Evolutionary conservation across 805 yeast genomes (phyloP).

Genomic region (Candida morakotiae): DNA sequence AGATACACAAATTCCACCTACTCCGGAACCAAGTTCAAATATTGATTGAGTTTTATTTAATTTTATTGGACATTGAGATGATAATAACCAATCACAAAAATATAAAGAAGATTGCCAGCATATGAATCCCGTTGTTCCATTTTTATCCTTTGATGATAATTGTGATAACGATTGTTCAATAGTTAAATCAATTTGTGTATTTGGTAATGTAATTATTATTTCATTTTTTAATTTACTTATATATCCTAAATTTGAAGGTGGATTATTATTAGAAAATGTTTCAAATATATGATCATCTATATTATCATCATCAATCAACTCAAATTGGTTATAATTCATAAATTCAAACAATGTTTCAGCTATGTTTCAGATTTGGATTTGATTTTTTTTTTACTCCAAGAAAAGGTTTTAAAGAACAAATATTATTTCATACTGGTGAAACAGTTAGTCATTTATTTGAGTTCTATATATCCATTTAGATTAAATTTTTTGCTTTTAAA

Average conservation of each 20-base stretch:
- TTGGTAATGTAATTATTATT: constrained; percentile 19
- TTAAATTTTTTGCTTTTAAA: constrained; percentile 67
- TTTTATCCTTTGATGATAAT: constrained; percentile 26
- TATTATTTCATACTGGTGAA: too few relatives aligned
- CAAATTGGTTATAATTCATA: constrained; percentile 11
- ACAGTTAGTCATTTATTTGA: too few relatives aligned
- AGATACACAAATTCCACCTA: constrained; percentile 47
- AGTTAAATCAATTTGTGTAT: constrained; percentile 19
- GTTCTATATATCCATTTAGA: too few relatives aligned
- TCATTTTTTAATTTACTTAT: constrained; percentile 24
- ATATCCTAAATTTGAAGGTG: constrained; percentile 30
- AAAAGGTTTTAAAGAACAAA: too few relatives aligned
- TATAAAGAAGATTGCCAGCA: constrained; percentile 53
- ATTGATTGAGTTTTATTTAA: constrained; percentile 18
- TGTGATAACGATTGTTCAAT: constrained; percentile 32
- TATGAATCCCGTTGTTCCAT: constrained; percentile 55
- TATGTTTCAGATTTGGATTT: too few relatives aligned
- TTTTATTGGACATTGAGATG: constrained; percentile 24
- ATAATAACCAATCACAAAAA: constrained; percentile 52
- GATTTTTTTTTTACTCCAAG: too few relatives aligned
- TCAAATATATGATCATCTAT: constrained; percentile 30
- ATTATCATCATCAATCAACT: constrained; percentile 16
- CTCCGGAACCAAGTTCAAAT: constrained; percentile 63
- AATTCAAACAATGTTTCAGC: too few relatives aligned
- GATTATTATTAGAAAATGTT: constrained; percentile 24